Evolutionary conservation across 2,329 filamentous ascomycete genomes (phyloP).

Genomic region (Trichoderma guizhouense): DNA sequence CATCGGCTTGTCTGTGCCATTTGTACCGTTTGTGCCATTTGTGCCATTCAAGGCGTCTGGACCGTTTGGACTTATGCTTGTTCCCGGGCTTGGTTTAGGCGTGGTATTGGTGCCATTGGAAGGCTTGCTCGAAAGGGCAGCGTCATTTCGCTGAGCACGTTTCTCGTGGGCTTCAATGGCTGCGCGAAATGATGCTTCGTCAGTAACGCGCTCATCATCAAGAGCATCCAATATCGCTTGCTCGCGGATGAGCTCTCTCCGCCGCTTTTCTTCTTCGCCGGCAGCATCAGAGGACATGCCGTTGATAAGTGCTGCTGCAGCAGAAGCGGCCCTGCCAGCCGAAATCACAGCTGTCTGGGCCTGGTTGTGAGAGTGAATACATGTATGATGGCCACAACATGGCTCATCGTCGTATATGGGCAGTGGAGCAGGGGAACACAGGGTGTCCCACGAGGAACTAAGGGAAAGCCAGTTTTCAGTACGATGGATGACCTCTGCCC

Average conservation of each 20-base stretch:
- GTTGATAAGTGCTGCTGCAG: conserved; percentile 27
- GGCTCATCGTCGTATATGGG: conserved; percentile 31
- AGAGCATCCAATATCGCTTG: conserved; percentile 66
- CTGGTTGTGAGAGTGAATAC: neutral
- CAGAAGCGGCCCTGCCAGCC: conserved; percentile 24
- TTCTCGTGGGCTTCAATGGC: conserved; percentile 60
- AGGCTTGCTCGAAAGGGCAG: neutral
- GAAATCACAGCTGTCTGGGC: conserved; percentile 21
- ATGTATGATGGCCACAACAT: neutral
- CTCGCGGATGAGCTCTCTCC: conserved; percentile 57
- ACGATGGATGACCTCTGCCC: conserved; percentile 70
- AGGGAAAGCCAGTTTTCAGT: conserved; percentile 69
- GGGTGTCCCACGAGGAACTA: conserved; percentile 61
- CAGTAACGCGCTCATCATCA: conserved; percentile 63
- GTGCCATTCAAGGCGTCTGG: neutral
- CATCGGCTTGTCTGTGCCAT: neutral
- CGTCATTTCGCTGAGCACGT: conserved; percentile 53
- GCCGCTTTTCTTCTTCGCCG: conserved; percentile 45
- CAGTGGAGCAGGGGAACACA: conserved; percentile 62
- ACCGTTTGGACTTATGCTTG: neutral
- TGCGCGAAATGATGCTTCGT: conserved; percentile 62
- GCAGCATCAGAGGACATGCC: conserved; percentile 15
- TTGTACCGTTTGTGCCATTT: neutral
- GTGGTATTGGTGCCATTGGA: neutral
- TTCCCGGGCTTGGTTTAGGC: neutral